These are phyloP conservation scores for Leccinum pachyderme DNA, from an alignment of 1,284 basidiomycete species.

Conservation along the genomic window DNA sequence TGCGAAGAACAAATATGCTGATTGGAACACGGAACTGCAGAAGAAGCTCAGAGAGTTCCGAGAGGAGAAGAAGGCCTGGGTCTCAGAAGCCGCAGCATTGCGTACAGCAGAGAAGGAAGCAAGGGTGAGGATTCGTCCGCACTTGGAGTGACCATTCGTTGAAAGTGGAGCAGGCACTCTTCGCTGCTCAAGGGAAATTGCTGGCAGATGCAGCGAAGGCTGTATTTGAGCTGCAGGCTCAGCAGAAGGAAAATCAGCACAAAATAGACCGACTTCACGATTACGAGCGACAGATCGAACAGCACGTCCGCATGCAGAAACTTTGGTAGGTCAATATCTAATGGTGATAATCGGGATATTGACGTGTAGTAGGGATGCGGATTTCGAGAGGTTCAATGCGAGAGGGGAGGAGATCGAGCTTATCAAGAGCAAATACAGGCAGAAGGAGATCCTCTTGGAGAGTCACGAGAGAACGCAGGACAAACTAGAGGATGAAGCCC, in stretches of 20 bases:
- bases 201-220: slow-evolving; percentile 58
- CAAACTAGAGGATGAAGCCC: slow-evolving; percentile 51
- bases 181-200: slow-evolving; percentile 64
- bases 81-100: slow-evolving; percentile 57
- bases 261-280: slow-evolving; percentile 71
- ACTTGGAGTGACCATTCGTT: not conserved
- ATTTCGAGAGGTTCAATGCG: slow-evolving; percentile 67
- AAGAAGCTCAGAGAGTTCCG: slow-evolving; percentile 64
- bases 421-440: slow-evolving; percentile 55
- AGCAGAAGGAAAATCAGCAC: slow-evolving; percentile 67
- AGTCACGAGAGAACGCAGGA: slow-evolving; percentile 51
- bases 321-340: slow-evolving; percentile 54
- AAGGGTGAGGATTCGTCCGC: slow-evolving; percentile 40
- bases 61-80: slow-evolving; percentile 68
- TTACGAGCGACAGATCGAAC: slow-evolving; percentile 72
- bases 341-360: not conserved
- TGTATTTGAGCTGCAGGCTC: slow-evolving; percentile 62
- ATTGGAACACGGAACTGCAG: slow-evolving; percentile 71
- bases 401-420: slow-evolving; percentile 56
- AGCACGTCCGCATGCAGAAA: slow-evolving; percentile 64
- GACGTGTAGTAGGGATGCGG: slow-evolving; percentile 55
- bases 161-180: slow-evolving; percentile 50
- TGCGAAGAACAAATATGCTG: slow-evolving; percentile 64
- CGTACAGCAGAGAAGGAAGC: slow-evolving; percentile 64
- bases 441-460: slow-evolving; percentile 61